Base-by-base conservation (phyloP, 371 early-diverging fungal species). In the Rhizopus sp. region DNA sequence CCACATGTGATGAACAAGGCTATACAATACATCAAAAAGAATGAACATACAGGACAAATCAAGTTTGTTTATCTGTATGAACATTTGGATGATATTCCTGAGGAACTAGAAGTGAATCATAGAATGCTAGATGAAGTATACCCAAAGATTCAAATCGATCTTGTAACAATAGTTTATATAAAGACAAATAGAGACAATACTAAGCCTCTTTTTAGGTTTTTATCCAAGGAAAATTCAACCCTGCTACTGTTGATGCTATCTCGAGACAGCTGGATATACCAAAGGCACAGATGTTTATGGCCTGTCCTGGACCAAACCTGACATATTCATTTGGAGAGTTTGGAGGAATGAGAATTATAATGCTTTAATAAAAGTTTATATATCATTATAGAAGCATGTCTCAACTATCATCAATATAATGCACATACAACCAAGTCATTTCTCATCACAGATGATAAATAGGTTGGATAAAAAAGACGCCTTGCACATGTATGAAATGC, bases 1-100 rank as follows among this genome's bases (percentile, higher is more conserved):
- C 66, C 84, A 10, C 83, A 82, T 63, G 68, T 80, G 10, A 68
- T 86, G 53, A 85, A 85, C 62, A 78, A 81, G 59, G 85, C 79
- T 5, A 70, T 81, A 35, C 70, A 74, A 23, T 83, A 85, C 59
- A 74, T 81, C 3, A 64, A 70, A 17, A 56, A 69, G 16, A 82
- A 81, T 38, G 82, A 82, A 59, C 63, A 75, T 31, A 64, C 76
- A 2, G 72, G 73, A 0, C 63, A 73, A 35, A 52, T 86, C 50
- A 73, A 81, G 55, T 70, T 86, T 46, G 64, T 86, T 39, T 71
- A 76, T 54, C 35, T 76, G 9, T 80, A 80, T 57, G 53, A 62
- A n/a, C 50, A 45, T 5, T 40, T 57, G 4, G 59, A 70, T 33
- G 62, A 70, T 48, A 75, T 80, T 5, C 77, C 77, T 7, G 64